Conservation (phyloP, 768 basidiomycete genomes). For the Amanita rimosa region DNA sequence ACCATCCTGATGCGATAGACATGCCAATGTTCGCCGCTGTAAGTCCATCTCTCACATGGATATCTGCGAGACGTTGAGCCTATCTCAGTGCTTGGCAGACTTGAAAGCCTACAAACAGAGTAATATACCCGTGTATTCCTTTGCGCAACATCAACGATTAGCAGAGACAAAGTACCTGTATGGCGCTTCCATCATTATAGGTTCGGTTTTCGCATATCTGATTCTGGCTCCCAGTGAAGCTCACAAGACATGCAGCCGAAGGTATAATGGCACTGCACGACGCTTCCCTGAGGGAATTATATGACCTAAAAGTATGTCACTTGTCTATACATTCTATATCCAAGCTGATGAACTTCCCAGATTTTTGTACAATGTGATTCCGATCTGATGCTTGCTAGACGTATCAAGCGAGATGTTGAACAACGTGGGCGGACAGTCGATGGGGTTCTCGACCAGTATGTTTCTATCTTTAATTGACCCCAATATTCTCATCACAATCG, state of each 20-base stretch:
- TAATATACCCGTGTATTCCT: constrained; percentile 93
- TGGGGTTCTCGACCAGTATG: constrained; percentile 83
- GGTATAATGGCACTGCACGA: constrained; percentile 90
- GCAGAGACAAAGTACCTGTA: constrained; percentile 81
- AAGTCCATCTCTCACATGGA: constrained; percentile 15
- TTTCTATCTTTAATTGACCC: constrained; percentile 1
- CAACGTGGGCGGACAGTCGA: constrained; percentile 81
- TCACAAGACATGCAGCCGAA: constrained; percentile 42
- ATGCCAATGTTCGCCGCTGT: constrained; percentile 78
- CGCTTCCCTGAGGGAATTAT: constrained; percentile 62
- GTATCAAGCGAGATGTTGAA: constrained; percentile 77
- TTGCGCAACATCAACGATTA: constrained; percentile 77
- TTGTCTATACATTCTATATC: not conserved
- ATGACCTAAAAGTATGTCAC: constrained; percentile 77
- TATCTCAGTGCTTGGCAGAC: constrained; percentile 65
- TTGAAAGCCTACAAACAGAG: constrained; percentile 75
- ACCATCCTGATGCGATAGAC: constrained; percentile 90
- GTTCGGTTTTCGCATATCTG: constrained; percentile 21
- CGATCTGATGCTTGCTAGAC: constrained; percentile 93
- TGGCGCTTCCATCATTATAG: constrained; percentile 86
- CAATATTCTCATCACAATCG: not conserved
- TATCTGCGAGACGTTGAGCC: not conserved
- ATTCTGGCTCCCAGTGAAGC: not conserved
- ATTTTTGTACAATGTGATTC: constrained; percentile 90
- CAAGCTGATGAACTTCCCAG: constrained; percentile 19